phyloP scores from a whole-genome alignment of 208 protist genomes.

The Leishmania tropica region DNA sequence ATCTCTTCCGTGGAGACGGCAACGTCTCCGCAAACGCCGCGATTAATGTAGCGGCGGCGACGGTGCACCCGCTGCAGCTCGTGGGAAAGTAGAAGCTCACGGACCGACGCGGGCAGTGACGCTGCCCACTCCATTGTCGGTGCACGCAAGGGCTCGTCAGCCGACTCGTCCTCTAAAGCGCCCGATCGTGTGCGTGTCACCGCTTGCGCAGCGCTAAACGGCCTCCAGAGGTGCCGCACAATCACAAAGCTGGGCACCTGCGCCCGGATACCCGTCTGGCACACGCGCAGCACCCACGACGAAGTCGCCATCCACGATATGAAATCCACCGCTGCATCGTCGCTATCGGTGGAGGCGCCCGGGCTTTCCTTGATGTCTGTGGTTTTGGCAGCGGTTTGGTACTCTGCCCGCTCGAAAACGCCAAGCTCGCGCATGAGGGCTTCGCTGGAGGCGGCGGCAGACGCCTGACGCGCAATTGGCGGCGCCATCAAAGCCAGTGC shows the following conservation, averaged over 20 bases:
- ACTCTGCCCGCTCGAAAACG: slow-evolving; percentile 20
- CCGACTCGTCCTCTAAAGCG: not conserved
- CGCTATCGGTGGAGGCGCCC: not conserved
- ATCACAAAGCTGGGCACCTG: slow-evolving; percentile 27
- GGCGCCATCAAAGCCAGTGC: slow-evolving; percentile 11
- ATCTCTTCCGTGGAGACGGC: not conserved
- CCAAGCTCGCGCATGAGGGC: slow-evolving; percentile 27
- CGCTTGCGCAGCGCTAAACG: slow-evolving; percentile 1
- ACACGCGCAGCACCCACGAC: slow-evolving; percentile 14
- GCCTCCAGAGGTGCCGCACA: slow-evolving; percentile 19
- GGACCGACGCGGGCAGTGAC: slow-evolving; percentile 16
- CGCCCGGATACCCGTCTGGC: slow-evolving; percentile 20
- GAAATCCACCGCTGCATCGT: not conserved
- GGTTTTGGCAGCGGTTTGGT: not conserved
- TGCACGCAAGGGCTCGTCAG: not conserved
- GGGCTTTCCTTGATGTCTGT: not conserved
- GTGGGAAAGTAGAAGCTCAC: slow-evolving; percentile 15
- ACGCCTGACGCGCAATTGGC: slow-evolving; percentile 10
- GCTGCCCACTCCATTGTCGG: slow-evolving; percentile 25
- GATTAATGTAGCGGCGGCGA: not conserved
- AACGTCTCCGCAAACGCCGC: not conserved
- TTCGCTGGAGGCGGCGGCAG: slow-evolving; percentile 18
- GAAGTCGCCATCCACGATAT: not conserved
- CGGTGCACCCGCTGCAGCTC: slow-evolving; percentile 17
- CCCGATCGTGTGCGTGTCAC: not conserved